Conservation (phyloP, 2,329 filamentous ascomycete genomes). For the Exophiala dermatitidis region DNA sequence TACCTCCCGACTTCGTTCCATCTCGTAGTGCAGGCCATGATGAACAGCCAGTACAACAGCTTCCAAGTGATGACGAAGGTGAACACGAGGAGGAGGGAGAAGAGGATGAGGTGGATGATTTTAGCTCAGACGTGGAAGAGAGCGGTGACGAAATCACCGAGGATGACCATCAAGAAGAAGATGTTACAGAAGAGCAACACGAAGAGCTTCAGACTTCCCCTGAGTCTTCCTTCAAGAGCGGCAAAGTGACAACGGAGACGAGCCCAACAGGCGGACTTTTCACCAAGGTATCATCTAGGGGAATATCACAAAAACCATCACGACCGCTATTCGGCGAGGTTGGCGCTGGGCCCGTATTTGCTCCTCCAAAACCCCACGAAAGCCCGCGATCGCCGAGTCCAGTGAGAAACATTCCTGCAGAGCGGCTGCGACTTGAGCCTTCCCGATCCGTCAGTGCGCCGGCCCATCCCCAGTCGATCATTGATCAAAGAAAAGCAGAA, state of each 20-base stretch:
- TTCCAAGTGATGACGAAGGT: neutral
- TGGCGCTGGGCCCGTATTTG: conserved; percentile 33
- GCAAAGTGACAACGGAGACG: conserved; percentile 33
- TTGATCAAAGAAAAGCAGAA: conserved; percentile 37
- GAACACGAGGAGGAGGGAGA: neutral
- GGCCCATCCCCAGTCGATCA: conserved; percentile 33
- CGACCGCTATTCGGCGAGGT: conserved; percentile 42
- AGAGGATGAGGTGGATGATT: conserved; percentile 26
- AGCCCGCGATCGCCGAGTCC: conserved; percentile 43
- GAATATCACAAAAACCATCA: conserved; percentile 28
- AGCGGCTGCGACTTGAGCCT: conserved; percentile 30
- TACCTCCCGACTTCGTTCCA: conserved; percentile 31
- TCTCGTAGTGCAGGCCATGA: conserved; percentile 12
- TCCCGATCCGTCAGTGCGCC: conserved; percentile 36
- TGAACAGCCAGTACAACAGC: conserved; percentile 2
- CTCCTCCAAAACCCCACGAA: conserved; percentile 34
- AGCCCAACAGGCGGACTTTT: conserved; percentile 38
- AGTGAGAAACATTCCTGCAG: conserved; percentile 32
- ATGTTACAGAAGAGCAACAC: conserved; percentile 23
- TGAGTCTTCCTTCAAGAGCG: conserved; percentile 40
- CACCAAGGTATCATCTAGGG: conserved; percentile 32
- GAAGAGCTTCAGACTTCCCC: conserved; percentile 37
- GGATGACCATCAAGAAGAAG: conserved; percentile 32
- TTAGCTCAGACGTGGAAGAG: conserved; percentile 39
- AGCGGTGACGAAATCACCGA: conserved; percentile 43